phyloP scores from a whole-genome alignment of 306 rosid species.

The Prunus persica region DNA sequence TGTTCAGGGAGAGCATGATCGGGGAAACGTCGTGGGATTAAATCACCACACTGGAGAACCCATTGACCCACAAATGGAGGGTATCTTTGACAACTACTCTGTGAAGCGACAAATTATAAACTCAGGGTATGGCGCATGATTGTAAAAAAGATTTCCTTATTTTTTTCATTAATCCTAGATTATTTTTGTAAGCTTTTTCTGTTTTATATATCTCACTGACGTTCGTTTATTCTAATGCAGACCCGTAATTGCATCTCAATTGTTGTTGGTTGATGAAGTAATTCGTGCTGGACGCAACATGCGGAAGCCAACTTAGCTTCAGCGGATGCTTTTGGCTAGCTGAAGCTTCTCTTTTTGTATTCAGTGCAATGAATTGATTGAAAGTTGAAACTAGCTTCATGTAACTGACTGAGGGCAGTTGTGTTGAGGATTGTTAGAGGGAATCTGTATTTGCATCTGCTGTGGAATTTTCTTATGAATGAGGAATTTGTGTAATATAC shows the following conservation, averaged over 20 bases:
- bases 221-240: slow-evolving; percentile 36
- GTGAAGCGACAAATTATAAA: slow-evolving; percentile 94
- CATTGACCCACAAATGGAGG: slow-evolving; percentile 89
- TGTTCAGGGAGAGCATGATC: slow-evolving; percentile 89
- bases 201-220: not conserved
- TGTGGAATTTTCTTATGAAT: not conserved
- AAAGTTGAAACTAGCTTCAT: not conserved
- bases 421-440: slow-evolving; percentile 5
- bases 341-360: slow-evolving; percentile 16
- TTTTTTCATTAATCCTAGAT: not conserved
- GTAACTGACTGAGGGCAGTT: slow-evolving; percentile 2
- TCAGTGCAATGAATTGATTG: slow-evolving; percentile 17
- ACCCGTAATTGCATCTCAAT: slow-evolving; percentile 90
- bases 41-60: slow-evolving; percentile 89
- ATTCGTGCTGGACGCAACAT: slow-evolving; percentile 98
- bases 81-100: slow-evolving; percentile 89
- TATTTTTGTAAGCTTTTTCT: not conserved
- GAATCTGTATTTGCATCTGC: slow-evolving; percentile 3
- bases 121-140: slow-evolving; percentile 56
- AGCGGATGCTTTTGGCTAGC: not conserved
- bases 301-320: slow-evolving; percentile 72
- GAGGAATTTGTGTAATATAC: not conserved
- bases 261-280: slow-evolving; percentile 94
- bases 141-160: not conserved
- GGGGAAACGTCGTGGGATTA: slow-evolving; percentile 78